These are phyloP conservation scores for Chaetomiaceae sp. DNA, from an alignment of 2,329 filamentous ascomycete species.

Conservation along the genomic window DNA sequence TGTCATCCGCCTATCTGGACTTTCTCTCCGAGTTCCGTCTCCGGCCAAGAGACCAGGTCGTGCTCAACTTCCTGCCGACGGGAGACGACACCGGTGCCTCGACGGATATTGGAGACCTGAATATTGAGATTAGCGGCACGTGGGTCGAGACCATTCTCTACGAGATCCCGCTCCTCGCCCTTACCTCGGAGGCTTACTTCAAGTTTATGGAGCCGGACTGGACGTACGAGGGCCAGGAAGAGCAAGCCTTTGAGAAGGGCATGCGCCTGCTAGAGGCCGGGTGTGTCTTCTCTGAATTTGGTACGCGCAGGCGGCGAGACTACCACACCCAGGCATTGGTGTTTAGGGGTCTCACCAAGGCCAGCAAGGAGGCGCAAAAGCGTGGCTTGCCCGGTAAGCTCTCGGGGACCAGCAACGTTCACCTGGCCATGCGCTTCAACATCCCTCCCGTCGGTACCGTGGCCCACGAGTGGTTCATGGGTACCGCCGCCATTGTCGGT, in stretches of 20 bases:
- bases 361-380: conserved; percentile 64
- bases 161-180: conserved; percentile 87
- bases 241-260: conserved; percentile 79
- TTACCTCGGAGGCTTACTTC: conserved; percentile 96
- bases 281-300: conserved; percentile 91
- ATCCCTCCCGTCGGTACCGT: conserved; percentile 80
- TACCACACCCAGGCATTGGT: conserved; percentile 94
- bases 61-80: conserved; percentile 58
- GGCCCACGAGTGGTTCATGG: conserved; percentile 99
- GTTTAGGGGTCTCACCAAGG: conserved; percentile 76
- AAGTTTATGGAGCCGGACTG: conserved; percentile 93
- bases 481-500: conserved; percentile 82
- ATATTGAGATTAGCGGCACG: conserved; percentile 70
- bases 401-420: conserved; percentile 90
- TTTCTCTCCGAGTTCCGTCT: conserved; percentile 81
- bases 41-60: conserved; percentile 74
- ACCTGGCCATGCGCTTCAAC: conserved; percentile 89
- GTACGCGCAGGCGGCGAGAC: conserved; percentile 80
- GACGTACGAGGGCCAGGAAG: conserved; percentile 80
- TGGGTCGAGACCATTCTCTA: conserved; percentile 98
- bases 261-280: conserved; percentile 70
- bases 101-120: conserved; percentile 66
- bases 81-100: conserved; percentile 56
- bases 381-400: conserved; percentile 67
- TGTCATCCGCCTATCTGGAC: conserved; percentile 69